Evolutionary conservation across 805 yeast genomes (phyloP), one percentile per base, ranked within the genome.

Genomic region (Candida chilensis): DNA sequence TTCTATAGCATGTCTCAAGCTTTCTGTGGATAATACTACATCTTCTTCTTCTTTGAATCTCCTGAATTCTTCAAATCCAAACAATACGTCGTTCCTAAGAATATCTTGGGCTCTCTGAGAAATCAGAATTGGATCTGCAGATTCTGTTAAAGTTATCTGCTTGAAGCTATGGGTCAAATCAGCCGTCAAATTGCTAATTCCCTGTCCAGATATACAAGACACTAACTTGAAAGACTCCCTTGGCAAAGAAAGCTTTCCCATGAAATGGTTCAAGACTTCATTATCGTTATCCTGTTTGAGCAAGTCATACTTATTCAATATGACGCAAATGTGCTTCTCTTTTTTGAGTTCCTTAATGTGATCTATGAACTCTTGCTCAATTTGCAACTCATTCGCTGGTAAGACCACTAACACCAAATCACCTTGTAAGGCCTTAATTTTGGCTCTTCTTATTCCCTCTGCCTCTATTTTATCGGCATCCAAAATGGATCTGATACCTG

Each of bases 381-480:
- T 25, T 5, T 31, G 31, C 7, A 27, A 32, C 1, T 48, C 36
- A n/a, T 60, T 52, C 27, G 65, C 60, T 4, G 88, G 78, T 1
- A 81, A 37, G 1, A 90, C 71, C 0, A 77, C 72, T n/a, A 90
- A 34, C 2, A 76, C 74, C 20, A 86, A 41, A 48, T 92, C 92
- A 18, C 94, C 74, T 6, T 56, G 54, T 6, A 55, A 42, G 1
- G 88, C 66, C 38, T 72, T 74, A 15, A 50, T 51, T 33, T 71
- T 74, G 0, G 97, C 95, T 30, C 92, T 62, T 36, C 67, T 66
- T 4, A 92, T 87, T 0, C 98, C 98, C 48, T 86, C 82, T 7
- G 52, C 51, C 43, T 86, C 96, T 19, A 86, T 78, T 5, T 47
- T 44, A 39, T 81, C 92, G 1, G 54, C 47, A 16, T 57, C 50